Conservation (phyloP, 1,139 yeast genomes). For the Taphrina confusa region DNA sequence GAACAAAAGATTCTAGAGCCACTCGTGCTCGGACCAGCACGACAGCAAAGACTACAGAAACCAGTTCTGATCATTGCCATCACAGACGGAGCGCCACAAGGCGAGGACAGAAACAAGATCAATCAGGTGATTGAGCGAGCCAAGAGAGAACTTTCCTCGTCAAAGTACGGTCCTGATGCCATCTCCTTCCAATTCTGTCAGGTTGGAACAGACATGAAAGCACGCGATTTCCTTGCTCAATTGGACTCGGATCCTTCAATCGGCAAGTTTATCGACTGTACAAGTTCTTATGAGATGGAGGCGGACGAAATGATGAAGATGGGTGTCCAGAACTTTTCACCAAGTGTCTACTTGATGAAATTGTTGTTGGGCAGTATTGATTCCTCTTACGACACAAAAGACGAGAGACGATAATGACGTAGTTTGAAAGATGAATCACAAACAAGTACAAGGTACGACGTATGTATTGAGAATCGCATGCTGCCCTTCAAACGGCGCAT, state of each 20-base stretch:
- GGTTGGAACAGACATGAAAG: constrained; percentile 46
- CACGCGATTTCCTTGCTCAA: constrained; percentile 45
- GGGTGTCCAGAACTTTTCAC: constrained; percentile 45
- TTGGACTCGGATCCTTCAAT: constrained; percentile 45
- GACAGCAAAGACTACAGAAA: constrained; percentile 42
- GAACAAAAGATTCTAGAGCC: constrained; percentile 45
- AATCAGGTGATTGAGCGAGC: constrained; percentile 44
- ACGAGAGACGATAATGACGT: constrained; percentile 24
- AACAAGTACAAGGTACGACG: too few relatives aligned
- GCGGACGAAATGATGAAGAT: constrained; percentile 46
- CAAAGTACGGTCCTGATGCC: constrained; percentile 45
- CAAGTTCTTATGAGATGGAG: constrained; percentile 47
- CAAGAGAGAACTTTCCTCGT: constrained; percentile 42
- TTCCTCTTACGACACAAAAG: constrained; percentile 30
- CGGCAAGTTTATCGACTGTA: constrained; percentile 47
- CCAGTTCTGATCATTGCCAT: constrained; percentile 46
- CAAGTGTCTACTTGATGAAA: constrained; percentile 46
- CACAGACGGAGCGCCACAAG: constrained; percentile 48
- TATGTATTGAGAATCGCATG: too few relatives aligned
- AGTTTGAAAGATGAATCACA: too few relatives aligned
- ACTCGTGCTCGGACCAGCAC: constrained; percentile 44
- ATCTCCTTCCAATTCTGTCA: constrained; percentile 47
- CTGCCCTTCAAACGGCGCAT: too few relatives aligned
- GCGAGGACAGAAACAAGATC: constrained; percentile 44
- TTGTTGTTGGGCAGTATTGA: constrained; percentile 39